Evolutionary conservation across 768 basidiomycete genomes (phyloP), one percentile per base, ranked within the genome.

Genomic region (Tephrocybe rancida): DNA sequence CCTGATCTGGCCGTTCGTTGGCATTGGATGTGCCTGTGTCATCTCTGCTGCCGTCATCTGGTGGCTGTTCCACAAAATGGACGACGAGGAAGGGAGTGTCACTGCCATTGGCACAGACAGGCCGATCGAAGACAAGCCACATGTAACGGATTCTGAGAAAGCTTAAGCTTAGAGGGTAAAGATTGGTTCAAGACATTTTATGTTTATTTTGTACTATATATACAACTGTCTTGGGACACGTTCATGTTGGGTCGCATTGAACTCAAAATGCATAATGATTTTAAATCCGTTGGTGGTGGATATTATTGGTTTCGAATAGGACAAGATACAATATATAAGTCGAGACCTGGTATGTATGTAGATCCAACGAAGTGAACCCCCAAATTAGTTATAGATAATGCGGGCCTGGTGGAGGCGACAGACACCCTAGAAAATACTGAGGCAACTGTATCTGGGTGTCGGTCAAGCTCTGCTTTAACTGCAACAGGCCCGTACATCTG

Each of bases 1-100:
- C 44, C 61, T 76, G 24, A 70, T 73, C 26, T 66, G 70, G 62
- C 69, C 67, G 24, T 70, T 65, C 43, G 62, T 62, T 21, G 66
- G 64, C 5, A 59, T 66, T 24, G 66, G 59, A 10, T 63, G 46
- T 5, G 66, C 53, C 5, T 61, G 59, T 26, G 57, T 66, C 21
- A 29, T 68, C 21, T 50, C 60, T 39, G 66, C 64, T 5, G 21
- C 56, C 11, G 44, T 58, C 9, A 64, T 67, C 43, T 67, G 57
- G 54, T 21, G 60, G 18, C 54, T 64, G 21, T 66, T 66, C 61
- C 60, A 52, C 34, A 46, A 61, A 21, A 64, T 66, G 61, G 63
- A 63, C 41, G 56, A 60, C 2, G 63, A 64, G 35, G 58, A 58
- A 32, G 58, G 60, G 7, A 46, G 39, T 3, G 42, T 59, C 37